A percentile compares a stretch with the other conserved stretches of the same genome.
phyloP scores from a whole-genome alignment of 495 filamentous ascomycete genomes.

The Penicillium dipodomyicola region DNA sequence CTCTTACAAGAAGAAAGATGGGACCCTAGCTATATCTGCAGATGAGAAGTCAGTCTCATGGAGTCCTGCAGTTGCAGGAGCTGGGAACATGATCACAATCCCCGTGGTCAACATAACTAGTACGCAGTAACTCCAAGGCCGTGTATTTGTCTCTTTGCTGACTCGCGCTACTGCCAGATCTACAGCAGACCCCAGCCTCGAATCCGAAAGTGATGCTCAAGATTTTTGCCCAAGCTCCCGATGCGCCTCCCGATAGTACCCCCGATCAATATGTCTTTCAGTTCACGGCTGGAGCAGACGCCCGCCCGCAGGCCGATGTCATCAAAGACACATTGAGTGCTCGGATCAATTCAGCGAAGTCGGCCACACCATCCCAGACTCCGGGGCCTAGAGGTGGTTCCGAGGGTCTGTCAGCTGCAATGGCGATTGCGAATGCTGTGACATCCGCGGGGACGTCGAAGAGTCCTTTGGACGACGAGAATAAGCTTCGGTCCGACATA shows the following conservation, averaged over 20 bases:
- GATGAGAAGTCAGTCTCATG: conserved; percentile 74
- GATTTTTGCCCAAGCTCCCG: conserved; percentile 67
- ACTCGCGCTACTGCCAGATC: conserved; percentile 46
- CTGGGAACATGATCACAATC: conserved; percentile 60
- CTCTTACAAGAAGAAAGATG: conserved; percentile 95
- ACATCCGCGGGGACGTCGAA: conserved; percentile 44
- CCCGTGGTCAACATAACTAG: conserved; percentile 75
- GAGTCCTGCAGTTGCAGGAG: conserved; percentile 59
- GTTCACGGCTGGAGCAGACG: conserved; percentile 74
- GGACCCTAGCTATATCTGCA: conserved; percentile 67
- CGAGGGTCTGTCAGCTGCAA: conserved; percentile 51
- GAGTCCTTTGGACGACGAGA: conserved; percentile 71
- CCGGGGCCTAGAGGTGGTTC: conserved; percentile 31
- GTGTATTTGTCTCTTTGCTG: conserved; percentile 7
- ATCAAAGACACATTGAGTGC: conserved; percentile 79
- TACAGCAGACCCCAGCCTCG: conserved; percentile 86
- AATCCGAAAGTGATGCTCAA: conserved; percentile 87
- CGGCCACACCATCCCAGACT: conserved; percentile 42
- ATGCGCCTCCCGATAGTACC: conserved; percentile 44
- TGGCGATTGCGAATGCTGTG: conserved; percentile 59
- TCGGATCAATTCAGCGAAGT: conserved; percentile 67
- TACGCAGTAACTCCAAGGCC: conserved; percentile 36
- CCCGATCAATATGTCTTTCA: conserved; percentile 75
- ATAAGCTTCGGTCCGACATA: conserved; percentile 65
- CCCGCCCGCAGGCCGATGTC: conserved; percentile 76